Conservation (phyloP, 805 yeast genomes). For the Naumovozyma baii region DNA sequence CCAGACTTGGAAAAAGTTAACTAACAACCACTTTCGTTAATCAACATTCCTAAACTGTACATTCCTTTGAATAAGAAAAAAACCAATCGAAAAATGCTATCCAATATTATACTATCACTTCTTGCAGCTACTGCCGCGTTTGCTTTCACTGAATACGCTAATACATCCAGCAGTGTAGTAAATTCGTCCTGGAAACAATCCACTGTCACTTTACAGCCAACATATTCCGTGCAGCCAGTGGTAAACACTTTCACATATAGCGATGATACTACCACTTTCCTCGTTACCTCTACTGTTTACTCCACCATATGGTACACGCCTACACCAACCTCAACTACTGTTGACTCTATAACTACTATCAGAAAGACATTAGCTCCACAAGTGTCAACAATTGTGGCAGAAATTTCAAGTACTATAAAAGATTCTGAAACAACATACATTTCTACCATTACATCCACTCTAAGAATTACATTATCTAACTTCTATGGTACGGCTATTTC, state of each 20-base stretch:
- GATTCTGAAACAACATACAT: slow-evolving; percentile 7
- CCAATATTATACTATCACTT: background rate
- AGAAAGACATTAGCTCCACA: slow-evolving; percentile 1
- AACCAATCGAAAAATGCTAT: background rate
- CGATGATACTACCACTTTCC: slow-evolving; percentile 21
- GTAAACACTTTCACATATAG: slow-evolving; percentile 12
- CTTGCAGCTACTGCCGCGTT: slow-evolving; percentile 6
- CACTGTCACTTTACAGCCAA: slow-evolving; percentile 15
- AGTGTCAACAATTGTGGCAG: slow-evolving; percentile 9
- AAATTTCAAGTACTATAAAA: slow-evolving; percentile 6
- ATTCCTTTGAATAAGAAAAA: background rate
- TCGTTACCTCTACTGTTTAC: slow-evolving; percentile 17
- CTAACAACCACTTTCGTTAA: background rate
- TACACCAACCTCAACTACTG: slow-evolving; percentile 1
- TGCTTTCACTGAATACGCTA: slow-evolving; percentile 9
- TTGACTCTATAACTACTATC: background rate
- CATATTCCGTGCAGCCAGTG: slow-evolving; percentile 12
- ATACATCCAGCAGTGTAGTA: slow-evolving; percentile 7
- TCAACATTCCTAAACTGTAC: background rate
- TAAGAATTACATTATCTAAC: slow-evolving; percentile 3
- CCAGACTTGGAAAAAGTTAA: too few species aligned
- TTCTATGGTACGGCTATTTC: slow-evolving; percentile 1
- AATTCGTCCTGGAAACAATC: slow-evolving; percentile 3
- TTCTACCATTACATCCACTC: slow-evolving; percentile 16
- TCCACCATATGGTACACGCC: slow-evolving; percentile 17